phyloP scores from a whole-genome alignment of 208 protist genomes.

The Acanthamoeba castellanii region DNA sequence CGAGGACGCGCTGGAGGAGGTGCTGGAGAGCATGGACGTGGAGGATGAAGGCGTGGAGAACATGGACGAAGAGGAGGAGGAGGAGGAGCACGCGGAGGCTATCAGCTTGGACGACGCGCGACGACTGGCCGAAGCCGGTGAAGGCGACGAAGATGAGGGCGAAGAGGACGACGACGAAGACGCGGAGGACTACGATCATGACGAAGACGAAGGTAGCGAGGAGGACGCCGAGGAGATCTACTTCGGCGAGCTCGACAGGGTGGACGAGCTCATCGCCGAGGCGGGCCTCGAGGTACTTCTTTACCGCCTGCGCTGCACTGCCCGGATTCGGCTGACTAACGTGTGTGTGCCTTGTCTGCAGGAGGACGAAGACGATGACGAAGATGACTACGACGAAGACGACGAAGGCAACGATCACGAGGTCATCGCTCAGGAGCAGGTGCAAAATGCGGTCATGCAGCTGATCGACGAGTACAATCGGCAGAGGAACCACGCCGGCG shows the following conservation, averaged over 20 bases:
- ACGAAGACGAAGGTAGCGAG: background rate
- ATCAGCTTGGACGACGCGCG: conserved; percentile 9
- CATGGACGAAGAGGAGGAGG: conserved; percentile 14
- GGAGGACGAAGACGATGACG: background rate
- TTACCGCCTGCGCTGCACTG: too few relatives aligned
- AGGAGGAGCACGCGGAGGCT: background rate
- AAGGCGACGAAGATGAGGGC: background rate
- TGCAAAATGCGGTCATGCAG: background rate
- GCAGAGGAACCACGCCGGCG: background rate
- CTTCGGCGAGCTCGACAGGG: background rate
- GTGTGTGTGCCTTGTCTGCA: background rate
- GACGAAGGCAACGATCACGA: background rate
- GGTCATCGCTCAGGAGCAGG: background rate
- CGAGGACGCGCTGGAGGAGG: background rate
- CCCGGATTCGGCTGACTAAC: too few relatives aligned
- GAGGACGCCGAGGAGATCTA: conserved; percentile 56
- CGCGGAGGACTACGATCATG: background rate
- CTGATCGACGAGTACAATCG: conserved; percentile 19
- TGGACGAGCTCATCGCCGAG: conserved; percentile 39
- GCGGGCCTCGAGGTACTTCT: background rate
- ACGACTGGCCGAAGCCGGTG: background rate
- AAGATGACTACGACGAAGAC: background rate
- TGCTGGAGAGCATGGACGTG: conserved; percentile 9
- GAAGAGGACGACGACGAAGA: background rate
- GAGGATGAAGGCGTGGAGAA: background rate